Conservation (phyloP, 2,329 filamentous ascomycete species). For the Ascochyta pisi region DNA sequence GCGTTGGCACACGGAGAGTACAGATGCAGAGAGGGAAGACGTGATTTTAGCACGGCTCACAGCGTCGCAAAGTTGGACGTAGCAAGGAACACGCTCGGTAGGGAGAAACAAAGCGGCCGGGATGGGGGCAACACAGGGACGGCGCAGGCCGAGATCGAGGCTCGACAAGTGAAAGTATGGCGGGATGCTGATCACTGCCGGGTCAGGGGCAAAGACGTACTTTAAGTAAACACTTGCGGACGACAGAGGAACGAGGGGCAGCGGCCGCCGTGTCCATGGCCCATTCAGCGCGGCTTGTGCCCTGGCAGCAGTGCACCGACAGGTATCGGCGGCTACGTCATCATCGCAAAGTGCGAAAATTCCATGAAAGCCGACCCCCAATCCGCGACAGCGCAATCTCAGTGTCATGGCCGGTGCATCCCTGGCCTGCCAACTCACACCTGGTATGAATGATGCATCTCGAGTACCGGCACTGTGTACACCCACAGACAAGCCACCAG, state of each 20-base stretch:
- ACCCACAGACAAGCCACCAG: not conserved
- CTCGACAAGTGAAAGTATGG: slow-evolving; percentile 25
- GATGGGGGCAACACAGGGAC: slow-evolving; percentile 26
- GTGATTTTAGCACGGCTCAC: slow-evolving; percentile 6
- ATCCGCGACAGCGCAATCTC: slow-evolving; percentile 11
- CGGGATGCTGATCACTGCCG: slow-evolving; percentile 37
- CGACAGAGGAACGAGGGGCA: slow-evolving; percentile 21
- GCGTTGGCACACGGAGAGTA: slow-evolving; percentile 4
- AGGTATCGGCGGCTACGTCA: slow-evolving; percentile 16
- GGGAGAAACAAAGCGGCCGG: slow-evolving; percentile 27
- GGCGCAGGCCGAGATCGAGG: slow-evolving; percentile 21
- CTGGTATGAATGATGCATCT: slow-evolving; percentile 9
- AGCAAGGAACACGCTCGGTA: slow-evolving; percentile 27
- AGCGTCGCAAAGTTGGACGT: slow-evolving; percentile 9
- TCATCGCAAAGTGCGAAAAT: slow-evolving; percentile 13
- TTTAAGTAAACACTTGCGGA: slow-evolving; percentile 20
- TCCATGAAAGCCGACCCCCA: slow-evolving; percentile 12
- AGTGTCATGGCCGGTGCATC: slow-evolving; percentile 1
- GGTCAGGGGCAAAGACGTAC: slow-evolving; percentile 25
- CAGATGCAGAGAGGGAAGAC: slow-evolving; percentile 4
- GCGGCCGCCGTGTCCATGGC: slow-evolving; percentile 15
- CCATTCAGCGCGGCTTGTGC: slow-evolving; percentile 10
- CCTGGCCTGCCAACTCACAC: slow-evolving; percentile 15
- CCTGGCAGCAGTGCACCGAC: slow-evolving; percentile 17
- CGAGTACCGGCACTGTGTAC: not conserved